Base-by-base conservation (phyloP, 108 stramenopile genomes). In the Mediolabrus comicus region DNA sequence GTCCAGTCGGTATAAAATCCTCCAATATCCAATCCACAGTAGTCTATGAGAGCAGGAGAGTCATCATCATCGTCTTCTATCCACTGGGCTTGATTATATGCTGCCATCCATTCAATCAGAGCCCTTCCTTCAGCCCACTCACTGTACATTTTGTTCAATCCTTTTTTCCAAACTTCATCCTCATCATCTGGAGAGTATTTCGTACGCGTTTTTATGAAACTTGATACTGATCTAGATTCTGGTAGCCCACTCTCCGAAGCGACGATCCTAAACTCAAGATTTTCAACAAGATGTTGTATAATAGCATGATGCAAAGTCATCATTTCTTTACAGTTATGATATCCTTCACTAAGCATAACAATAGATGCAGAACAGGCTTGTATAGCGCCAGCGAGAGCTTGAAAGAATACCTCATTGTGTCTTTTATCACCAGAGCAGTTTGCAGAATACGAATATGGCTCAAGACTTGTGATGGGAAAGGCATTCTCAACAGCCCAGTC, bases 131-230 rank as follows among this genome's bases (percentile, higher is more conserved):
- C 59, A 24, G 41, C 1, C 59, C 59, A 61, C n/a, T 12, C 59
- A 26, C 59, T 28, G 59, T 61, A 61, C 59, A 61, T 61, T 28
- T 61, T 61, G 35, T 61, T 61, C 3, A 61, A 14, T 35, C 59
- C 59, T 12, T 4, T 43, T 28, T 10, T 10, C 38, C 41, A 61
- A 8, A 61, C 3, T 43, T 61, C 59, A 32, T 43, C 41, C n/a
- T 61, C 27, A 13, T 61, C 3, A 11, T 9, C 35, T 9, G 11
- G 0, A 24, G 59, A 38, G 25, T 14, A 13, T 12, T 61, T 38
- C n/a, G n/a, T 0, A 0, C 10, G 34, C 10, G 3, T 7, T 8
- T 24, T 10, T 3, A 61, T 10, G 11, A 10, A 39, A 38, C 39
- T 28, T 35, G 41, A 49, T n/a, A 62, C 36, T 7, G 7, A 46